Base-by-base conservation (phyloP, 371 early-diverging fungal genomes). In the Mortierella sp. region DNA sequence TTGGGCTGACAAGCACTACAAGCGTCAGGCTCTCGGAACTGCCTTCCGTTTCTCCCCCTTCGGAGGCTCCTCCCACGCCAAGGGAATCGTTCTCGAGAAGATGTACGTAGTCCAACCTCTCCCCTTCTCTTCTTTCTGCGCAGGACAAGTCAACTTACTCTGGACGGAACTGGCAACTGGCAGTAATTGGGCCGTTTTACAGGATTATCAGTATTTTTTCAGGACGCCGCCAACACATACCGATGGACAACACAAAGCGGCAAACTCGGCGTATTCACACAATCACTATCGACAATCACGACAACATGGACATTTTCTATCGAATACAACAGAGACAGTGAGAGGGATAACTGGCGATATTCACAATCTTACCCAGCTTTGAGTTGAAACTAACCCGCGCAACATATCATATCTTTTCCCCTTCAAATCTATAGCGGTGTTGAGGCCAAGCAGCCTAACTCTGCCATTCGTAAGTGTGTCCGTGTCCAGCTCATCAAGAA, bases 391-490 rank as follows among this genome's bases (percentile, higher is more conserved):
- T 55, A 43, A 29, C 54, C 35, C 58, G 7, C n/a, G 29, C 21
- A 49, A 44, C n/a, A 0, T 32, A 56, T 56, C 3, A n/a, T 55
- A 32, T 35, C 32, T 29, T 29, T 58, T 14, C 48, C 18, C 49
- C 48, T 51, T 60, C n/a, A 24, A 16, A 51, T 48, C 60, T 68
- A 76, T 85, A 97, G 97, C 92, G 99, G 99, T 96, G 98, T 99
- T 87, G 99, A 99, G 95, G 99, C 99, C 88, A 99, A 99, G 93
- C 99, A 99, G 94, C 99, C 99, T 88, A 99, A 99, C 98, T 99
- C 99, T 92, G 99, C 99, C 88, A 99, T 99, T 94, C 98, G 99
- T 94, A 99, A 99, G 95, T 99, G 99, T 93, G 99, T 99, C 83
- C 97, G 99, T 96, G 99, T 99, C 83, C 99, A 99, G 93, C 95